These are phyloP conservation scores for Penicillium steckii DNA, from an alignment of 495 filamentous ascomycete species.

Conservation along the genomic window DNA sequence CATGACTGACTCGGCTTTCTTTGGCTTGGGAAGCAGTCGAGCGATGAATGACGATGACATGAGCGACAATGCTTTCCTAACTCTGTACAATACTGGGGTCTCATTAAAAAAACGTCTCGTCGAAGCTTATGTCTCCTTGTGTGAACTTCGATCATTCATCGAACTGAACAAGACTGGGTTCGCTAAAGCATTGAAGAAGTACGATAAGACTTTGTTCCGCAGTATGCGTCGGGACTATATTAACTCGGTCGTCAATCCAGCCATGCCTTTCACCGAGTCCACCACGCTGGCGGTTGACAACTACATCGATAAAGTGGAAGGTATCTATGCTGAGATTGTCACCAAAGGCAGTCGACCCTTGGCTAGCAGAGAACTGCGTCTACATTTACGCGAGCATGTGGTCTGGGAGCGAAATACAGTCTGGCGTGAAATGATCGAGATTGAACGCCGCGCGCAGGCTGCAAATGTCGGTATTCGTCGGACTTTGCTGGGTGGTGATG, in stretches of 20 bases:
- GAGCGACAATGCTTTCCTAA: constrained; percentile 65
- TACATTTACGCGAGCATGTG: constrained; percentile 94
- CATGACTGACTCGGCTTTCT: constrained; percentile 36
- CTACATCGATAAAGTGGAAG: constrained; percentile 69
- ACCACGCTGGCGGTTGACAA: constrained; percentile 70
- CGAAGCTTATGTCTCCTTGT: constrained; percentile 86
- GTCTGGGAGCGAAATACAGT: constrained; percentile 99
- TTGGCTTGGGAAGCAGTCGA: constrained; percentile 23
- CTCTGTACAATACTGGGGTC: constrained; percentile 76
- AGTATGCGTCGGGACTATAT: constrained; percentile 75
- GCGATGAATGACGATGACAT: constrained; percentile 59
- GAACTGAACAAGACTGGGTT: constrained; percentile 98
- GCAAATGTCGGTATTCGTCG: constrained; percentile 81
- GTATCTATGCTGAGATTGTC: constrained; percentile 75
- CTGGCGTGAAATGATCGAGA: constrained; percentile 98
- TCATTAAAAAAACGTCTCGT: constrained; percentile 88
- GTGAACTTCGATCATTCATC: constrained; percentile 92
- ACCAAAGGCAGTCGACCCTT: constrained; percentile 72
- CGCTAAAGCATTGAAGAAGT: constrained; percentile 95
- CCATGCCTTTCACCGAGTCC: constrained; percentile 70
- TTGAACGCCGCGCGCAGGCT: constrained; percentile 93
- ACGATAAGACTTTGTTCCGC: constrained; percentile 91
- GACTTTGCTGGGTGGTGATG: constrained; percentile 74
- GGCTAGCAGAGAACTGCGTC: constrained; percentile 80
- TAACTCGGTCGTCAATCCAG: constrained; percentile 62